phyloP scores from a whole-genome alignment of 768 basidiomycete species.

The Leccinum obscurum region DNA sequence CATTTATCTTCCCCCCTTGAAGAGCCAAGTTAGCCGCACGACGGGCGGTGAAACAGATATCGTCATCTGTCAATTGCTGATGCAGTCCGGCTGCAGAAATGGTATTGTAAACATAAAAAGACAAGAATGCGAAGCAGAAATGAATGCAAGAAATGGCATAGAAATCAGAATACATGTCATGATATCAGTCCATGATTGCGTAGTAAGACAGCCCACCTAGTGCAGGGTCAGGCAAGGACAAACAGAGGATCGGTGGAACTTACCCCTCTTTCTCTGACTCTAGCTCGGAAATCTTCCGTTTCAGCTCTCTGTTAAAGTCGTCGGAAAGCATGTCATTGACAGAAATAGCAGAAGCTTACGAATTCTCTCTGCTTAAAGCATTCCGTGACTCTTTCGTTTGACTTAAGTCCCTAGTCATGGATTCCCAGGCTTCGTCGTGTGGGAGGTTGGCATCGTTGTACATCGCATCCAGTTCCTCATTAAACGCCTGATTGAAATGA shows the following conservation, averaged over 20 bases:
- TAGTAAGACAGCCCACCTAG: conserved; percentile 69
- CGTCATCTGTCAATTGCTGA: conserved; percentile 13
- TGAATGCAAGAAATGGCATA: conserved; percentile 17
- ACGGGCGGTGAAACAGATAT: conserved; percentile 11
- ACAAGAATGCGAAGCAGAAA: conserved; percentile 21
- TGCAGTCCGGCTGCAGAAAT: conserved; percentile 22
- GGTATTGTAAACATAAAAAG: conserved; percentile 24
- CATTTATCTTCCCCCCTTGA: conserved; percentile 19
- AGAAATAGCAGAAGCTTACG: conserved; percentile 47
- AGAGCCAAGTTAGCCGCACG: conserved; percentile 17
- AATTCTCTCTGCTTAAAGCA: conserved; percentile 72
- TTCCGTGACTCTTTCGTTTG: conserved; percentile 78
- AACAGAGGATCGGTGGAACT: conserved; percentile 29
- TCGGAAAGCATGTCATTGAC: conserved; percentile 4
- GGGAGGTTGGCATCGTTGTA: conserved; percentile 84
- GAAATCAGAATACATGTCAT: conserved; percentile 27
- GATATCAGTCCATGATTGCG: conserved; percentile 46
- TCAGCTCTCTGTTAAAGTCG: conserved; percentile 53
- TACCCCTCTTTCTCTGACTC: conserved; percentile 83
- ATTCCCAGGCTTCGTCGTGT: conserved; percentile 79
- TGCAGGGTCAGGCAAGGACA: conserved; percentile 13
- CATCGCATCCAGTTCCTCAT: conserved; percentile 91
- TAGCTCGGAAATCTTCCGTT: conserved; percentile 64
- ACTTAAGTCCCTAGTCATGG: conserved; percentile 70
- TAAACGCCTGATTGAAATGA: conserved; percentile 67